Conservation (phyloP, 352 stramenopile species). For the Phytophthora constricta region DNA sequence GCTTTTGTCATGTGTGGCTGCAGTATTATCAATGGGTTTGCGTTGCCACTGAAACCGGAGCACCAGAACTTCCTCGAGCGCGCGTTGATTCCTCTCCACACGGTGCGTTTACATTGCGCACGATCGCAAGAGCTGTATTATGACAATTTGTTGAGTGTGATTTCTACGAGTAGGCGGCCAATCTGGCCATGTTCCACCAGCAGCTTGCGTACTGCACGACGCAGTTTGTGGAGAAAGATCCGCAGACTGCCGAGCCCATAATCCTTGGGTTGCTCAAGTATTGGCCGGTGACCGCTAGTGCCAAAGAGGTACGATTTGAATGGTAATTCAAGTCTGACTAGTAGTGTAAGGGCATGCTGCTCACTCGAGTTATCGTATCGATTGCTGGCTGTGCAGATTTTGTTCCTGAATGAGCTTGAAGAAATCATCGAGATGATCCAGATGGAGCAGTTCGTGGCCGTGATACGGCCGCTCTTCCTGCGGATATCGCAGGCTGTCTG, state of each 20-base stretch:
- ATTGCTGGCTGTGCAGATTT: conserved; percentile 84
- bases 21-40: conserved; percentile 99
- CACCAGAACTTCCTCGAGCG: conserved; percentile 95
- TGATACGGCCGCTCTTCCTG: conserved; percentile 82
- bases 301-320: conserved; percentile 77
- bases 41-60: conserved; percentile 98
- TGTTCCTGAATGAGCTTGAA: conserved; percentile 99
- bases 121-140: conserved; percentile 9
- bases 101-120: conserved; percentile 52
- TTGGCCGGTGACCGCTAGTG: conserved; percentile 93
- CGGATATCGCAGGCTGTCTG: conserved; percentile 88
- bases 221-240: conserved; percentile 99
- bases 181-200: conserved; percentile 97
- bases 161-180: conserved; percentile 56
- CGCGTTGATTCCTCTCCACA: conserved; percentile 97
- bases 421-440: conserved; percentile 98
- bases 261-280: conserved; percentile 95
- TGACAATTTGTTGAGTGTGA: neutral
- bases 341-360: neutral
- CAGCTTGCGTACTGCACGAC: conserved; percentile 99
- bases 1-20: conserved; percentile 1
- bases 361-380: conserved; percentile 57
- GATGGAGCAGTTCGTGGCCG: conserved; percentile 71
- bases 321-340: too few relatives aligned
- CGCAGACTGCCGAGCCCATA: conserved; percentile 94